Base-by-base conservation (phyloP, 2,329 filamentous ascomycete genomes). In the Fragosphaeria purpurea region DNA sequence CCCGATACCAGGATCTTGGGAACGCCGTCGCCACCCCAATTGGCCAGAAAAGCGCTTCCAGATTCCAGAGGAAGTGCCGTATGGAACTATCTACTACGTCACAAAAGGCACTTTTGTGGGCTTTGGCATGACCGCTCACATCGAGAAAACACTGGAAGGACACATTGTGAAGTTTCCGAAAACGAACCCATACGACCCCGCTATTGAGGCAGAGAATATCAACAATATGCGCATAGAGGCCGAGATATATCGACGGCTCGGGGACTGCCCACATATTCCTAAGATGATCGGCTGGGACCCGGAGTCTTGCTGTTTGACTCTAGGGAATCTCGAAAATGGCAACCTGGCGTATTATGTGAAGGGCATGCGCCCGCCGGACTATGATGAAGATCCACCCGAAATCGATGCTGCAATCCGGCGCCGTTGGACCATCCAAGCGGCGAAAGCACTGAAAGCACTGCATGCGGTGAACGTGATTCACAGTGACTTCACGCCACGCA, bases 31-130 rank as follows among this genome's bases (percentile, higher is more conserved):
- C 8, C 10, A 43, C 5, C 34, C 40, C 4, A 6, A 32, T 2
- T 48, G 40, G 41, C 13, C 47, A 4, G 33, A 43, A 9, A 6
- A 6, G 4, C 10, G 33, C 4, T 39, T 48, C 33, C n/a, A 37
- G 10, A 48, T 47, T 13, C 46, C 46, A 5, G 39, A 41, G 7
- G 38, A 47, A 11, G 39, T 41, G 7, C 46, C 46, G 7, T 47
- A 41, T 35, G 46, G 46, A 22, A 47, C 46, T 11, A 47, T 47
- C 12, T 50, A 50, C 31, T 40, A 50, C 13, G 7, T 46, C 12
- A 32, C 30, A 12, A 50, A 50, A 37, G 48, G 48, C 12, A 37
- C 3, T 13, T 8, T 7, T 3, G 7, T 41, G 6, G 48, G 42
- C 31, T 37, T 50, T 4, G 48, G 48, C 7, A 8, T 35, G 31